Evolutionary conservation across 208 protist genomes (phyloP).

Genomic region (Leishmania arabica): DNA sequence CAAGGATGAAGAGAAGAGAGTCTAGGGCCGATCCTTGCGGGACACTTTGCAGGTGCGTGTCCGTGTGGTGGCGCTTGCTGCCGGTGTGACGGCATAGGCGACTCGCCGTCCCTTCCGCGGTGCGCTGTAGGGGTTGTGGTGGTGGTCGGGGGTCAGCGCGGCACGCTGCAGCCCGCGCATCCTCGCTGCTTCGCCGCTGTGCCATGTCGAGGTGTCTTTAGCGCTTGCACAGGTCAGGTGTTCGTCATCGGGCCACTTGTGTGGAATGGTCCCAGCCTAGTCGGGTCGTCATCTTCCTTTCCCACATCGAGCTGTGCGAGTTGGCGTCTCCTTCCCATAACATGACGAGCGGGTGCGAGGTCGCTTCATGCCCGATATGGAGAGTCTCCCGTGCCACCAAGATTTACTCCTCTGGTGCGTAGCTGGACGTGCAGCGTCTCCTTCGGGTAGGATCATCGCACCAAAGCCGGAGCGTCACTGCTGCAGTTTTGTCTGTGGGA

Average conservation of each 20-base stretch:
- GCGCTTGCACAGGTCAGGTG: too few relatives aligned
- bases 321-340: too few relatives aligned
- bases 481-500: background rate
- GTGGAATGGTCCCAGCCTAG: background rate
- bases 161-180: too few relatives aligned
- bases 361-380: background rate
- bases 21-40: too few relatives aligned
- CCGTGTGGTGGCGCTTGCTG: background rate
- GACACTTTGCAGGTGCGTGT: background rate
- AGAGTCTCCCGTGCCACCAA: background rate
- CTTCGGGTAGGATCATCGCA: background rate
- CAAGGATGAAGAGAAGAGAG: too few relatives aligned
- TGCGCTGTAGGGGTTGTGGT: background rate
- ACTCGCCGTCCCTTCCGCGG: background rate
- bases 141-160: background rate
- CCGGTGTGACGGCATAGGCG: background rate
- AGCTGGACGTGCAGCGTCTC: too few relatives aligned
- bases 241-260: background rate
- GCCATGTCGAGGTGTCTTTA: background rate
- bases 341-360: too few relatives aligned
- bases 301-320: background rate
- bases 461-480: background rate
- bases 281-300: background rate
- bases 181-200: background rate
- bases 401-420: background rate